Conservation (phyloP, 352 stramenopile genomes). For the Globisporangium carolinianum region DNA sequence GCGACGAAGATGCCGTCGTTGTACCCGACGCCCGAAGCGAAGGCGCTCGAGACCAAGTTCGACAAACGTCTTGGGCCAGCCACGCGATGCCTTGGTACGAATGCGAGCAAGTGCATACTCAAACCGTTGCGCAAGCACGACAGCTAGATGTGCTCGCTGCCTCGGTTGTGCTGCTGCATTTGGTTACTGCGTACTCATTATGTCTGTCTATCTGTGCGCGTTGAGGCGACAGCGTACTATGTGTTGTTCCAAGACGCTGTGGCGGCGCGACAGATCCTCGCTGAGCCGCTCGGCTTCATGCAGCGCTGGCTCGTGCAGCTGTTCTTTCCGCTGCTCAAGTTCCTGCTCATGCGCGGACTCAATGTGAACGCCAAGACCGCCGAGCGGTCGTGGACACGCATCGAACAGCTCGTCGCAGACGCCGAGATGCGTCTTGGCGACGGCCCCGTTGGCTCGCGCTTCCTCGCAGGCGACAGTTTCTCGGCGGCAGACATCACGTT, state of each 20-base stretch:
- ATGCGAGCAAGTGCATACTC: too few relatives aligned
- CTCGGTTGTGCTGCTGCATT: background rate
- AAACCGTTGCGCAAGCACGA: too few relatives aligned
- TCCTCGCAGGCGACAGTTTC: conserved; percentile 31
- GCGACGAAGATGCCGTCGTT: conserved; percentile 21
- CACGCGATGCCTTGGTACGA: conserved; percentile 19
- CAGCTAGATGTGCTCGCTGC: too few relatives aligned
- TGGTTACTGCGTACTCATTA: background rate
- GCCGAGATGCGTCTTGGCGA: conserved; percentile 25
- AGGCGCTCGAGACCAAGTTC: conserved; percentile 33
- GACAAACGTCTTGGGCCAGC: conserved; percentile 36
- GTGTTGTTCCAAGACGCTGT: conserved; percentile 20
- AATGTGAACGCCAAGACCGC: conserved; percentile 24
- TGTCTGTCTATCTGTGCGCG: background rate
- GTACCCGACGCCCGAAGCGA: conserved; percentile 26
- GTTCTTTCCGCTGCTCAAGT: conserved; percentile 23
- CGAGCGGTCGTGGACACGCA: conserved; percentile 20
- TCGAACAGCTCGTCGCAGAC: conserved; percentile 21
- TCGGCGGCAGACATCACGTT: conserved; percentile 47
- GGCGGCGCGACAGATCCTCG: conserved; percentile 16
- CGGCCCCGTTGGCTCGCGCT: conserved; percentile 26
- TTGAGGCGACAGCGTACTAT: conserved; percentile 21
- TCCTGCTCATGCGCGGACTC: conserved; percentile 20
- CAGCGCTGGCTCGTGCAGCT: conserved; percentile 18
- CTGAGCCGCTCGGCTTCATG: conserved; percentile 12